Percentiles rank a stretch among this genome's conserved stretches.
Conservation (phyloP, 192 early-diverging fungal genomes). For the Chytriomyces sp. region DNA sequence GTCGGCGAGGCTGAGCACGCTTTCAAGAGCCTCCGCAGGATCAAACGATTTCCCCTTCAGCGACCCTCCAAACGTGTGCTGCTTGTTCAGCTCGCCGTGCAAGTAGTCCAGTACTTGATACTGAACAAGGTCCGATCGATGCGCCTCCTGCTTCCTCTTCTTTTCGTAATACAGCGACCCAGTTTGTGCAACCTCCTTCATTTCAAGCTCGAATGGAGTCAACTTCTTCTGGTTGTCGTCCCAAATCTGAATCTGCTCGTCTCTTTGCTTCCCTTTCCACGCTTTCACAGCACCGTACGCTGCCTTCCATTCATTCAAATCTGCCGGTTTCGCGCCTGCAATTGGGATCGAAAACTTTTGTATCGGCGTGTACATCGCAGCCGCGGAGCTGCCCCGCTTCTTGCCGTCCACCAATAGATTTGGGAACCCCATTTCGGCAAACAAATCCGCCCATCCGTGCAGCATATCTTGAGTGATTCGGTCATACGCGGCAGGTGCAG, state of each 20-base stretch:
- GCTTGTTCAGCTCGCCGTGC: slow-evolving; percentile 15
- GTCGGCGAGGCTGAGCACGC: not conserved
- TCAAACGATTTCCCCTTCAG: slow-evolving; percentile 6
- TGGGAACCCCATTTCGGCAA: slow-evolving; percentile 28
- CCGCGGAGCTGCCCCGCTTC: not conserved
- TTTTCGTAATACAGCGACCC: not conserved
- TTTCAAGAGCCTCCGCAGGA: not conserved
- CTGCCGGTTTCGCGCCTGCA: not conserved
- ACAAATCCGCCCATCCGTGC: slow-evolving; percentile 32
- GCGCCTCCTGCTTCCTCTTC: not conserved
- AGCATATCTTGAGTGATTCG: slow-evolving; percentile 14
- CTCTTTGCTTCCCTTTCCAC: slow-evolving; percentile 18
- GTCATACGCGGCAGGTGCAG: slow-evolving; percentile 11
- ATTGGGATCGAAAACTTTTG: slow-evolving; percentile 10
- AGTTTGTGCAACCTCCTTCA: slow-evolving; percentile 18
- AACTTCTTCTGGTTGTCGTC: slow-evolving; percentile 21
- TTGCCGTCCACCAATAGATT: slow-evolving; percentile 22
- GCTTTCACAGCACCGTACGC: slow-evolving; percentile 18
- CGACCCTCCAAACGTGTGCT: slow-evolving; percentile 27
- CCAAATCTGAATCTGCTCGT: slow-evolving; percentile 31
- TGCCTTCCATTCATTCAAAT: slow-evolving; percentile 3
- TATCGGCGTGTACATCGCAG: not conserved
- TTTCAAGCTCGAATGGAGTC: not conserved
- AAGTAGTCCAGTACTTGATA: slow-evolving; percentile 28
- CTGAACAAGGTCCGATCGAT: not conserved